phyloP scores from a whole-genome alignment of 257 asterid genomes.

The Salvia rosmarinus region DNA sequence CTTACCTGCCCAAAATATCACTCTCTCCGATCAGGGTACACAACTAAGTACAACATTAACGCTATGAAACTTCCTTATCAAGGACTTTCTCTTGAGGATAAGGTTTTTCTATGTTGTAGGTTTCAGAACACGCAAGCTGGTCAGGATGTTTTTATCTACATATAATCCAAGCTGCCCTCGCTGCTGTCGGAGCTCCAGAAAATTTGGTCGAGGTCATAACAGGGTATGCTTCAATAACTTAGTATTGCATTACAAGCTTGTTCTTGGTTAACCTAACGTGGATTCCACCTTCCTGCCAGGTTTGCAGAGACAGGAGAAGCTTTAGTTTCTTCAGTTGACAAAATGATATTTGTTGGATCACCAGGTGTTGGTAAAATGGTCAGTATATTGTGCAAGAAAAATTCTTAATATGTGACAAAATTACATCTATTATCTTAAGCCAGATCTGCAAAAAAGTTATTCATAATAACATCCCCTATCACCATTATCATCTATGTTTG shows the following conservation, averaged over 20 bases:
- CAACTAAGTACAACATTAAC: conserved; percentile 23
- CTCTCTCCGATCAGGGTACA: neutral
- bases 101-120: conserved; percentile 49
- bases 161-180: conserved; percentile 92
- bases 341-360: conserved; percentile 95
- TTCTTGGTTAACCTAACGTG: conserved; percentile 32
- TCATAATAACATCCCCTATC: conserved; percentile 8
- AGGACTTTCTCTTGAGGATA: conserved; percentile 32
- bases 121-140: conserved; percentile 99
- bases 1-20: conserved; percentile 15
- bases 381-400: conserved; percentile 29
- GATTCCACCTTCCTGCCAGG: conserved; percentile 52
- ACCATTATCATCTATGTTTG: conserved; percentile 14
- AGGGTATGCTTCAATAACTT: conserved; percentile 60
- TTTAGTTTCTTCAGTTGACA: conserved; percentile 86
- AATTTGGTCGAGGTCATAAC: conserved; percentile 96
- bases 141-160: conserved; percentile 95
- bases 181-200: conserved; percentile 99
- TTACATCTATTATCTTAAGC: conserved; percentile 20
- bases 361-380: conserved; percentile 98
- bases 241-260: conserved; percentile 26
- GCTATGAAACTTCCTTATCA: conserved; percentile 19
- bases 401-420: neutral
- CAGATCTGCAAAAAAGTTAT: conserved; percentile 26
- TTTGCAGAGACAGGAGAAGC: conserved; percentile 99